A percentile compares a stretch with the other conserved stretches of the same genome.
Conservation (phyloP, 192 early-diverging fungal species). For the Chytriomyces sp. region DNA sequence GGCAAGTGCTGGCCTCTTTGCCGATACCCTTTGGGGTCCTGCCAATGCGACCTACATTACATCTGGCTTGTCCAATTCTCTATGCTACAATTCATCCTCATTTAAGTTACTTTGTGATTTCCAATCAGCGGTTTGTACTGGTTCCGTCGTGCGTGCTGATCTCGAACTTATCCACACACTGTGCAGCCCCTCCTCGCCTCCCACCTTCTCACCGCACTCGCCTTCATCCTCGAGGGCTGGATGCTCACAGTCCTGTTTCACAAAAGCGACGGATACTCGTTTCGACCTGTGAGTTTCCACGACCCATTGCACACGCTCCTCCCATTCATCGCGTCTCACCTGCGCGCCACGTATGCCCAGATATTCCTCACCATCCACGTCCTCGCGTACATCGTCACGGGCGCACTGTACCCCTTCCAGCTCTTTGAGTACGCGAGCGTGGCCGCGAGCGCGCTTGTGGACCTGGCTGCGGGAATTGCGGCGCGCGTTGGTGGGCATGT, state of each 20-base stretch:
- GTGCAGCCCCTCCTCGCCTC: no score
- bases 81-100: no score
- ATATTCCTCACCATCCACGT: slow-evolving; percentile 8
- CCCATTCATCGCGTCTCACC: neutral
- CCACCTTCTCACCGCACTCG: neutral
- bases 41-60: neutral
- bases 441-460: neutral
- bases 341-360: neutral
- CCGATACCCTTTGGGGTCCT: neutral
- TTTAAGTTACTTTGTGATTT: no score
- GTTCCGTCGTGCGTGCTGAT: no score
- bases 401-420: slow-evolving; percentile 3
- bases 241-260: neutral
- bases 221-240: slow-evolving; percentile 12
- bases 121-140: no score
- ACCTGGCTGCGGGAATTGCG: neutral
- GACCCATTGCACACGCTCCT: neutral
- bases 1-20: neutral
- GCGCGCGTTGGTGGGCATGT: neutral
- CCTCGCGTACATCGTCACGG: neutral
- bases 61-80: no score
- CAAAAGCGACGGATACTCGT: neutral
- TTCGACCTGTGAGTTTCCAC: slow-evolving; percentile 2
- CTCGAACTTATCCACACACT: no score
- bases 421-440: neutral